Evolutionary conservation across 176 grass and related monocot species (phyloP).

Genomic region (Poa annua): DNA sequence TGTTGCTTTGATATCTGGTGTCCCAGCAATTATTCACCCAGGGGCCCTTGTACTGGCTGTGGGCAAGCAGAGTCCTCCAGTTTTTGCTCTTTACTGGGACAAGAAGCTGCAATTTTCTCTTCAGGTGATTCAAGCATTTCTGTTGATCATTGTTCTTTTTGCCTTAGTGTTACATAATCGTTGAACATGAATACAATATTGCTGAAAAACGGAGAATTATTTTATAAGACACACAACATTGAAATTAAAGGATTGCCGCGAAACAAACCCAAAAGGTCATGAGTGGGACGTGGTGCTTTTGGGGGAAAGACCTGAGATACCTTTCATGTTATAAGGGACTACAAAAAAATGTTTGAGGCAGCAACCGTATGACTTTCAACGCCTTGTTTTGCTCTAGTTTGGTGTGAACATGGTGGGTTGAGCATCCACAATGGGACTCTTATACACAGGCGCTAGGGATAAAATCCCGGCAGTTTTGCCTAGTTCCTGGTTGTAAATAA

Average conservation of each 20-base stretch:
- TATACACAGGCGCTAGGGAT: too few species aligned
- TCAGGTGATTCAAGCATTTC: constrained; percentile 64
- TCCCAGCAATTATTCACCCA: constrained; percentile 87
- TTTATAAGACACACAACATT: constrained; percentile 11
- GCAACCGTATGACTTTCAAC: neutral
- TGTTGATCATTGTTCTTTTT: neutral
- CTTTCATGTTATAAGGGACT: neutral
- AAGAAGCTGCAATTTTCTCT: constrained; percentile 97
- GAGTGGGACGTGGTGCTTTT: neutral
- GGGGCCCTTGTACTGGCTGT: constrained; percentile 87
- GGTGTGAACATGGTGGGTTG: neutral
- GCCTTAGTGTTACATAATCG: neutral
- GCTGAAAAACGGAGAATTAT: neutral
- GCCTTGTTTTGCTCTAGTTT: neutral
- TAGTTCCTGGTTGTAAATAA: too few species aligned
- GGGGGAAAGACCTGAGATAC: constrained; percentile 1
- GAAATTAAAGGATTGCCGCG: constrained; percentile 1
- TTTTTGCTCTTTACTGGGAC: constrained; percentile 93
- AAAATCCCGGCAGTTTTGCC: too few species aligned
- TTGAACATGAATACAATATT: neutral
- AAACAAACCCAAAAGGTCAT: constrained; percentile 32
- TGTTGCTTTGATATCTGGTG: constrained; percentile 81
- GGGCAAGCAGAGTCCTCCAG: constrained; percentile 77
- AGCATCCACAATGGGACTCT: too few species aligned
- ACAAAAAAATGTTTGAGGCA: neutral